Conservation (phyloP, 2,329 filamentous ascomycete species). For the Chaetothyriales sp. region DNA sequence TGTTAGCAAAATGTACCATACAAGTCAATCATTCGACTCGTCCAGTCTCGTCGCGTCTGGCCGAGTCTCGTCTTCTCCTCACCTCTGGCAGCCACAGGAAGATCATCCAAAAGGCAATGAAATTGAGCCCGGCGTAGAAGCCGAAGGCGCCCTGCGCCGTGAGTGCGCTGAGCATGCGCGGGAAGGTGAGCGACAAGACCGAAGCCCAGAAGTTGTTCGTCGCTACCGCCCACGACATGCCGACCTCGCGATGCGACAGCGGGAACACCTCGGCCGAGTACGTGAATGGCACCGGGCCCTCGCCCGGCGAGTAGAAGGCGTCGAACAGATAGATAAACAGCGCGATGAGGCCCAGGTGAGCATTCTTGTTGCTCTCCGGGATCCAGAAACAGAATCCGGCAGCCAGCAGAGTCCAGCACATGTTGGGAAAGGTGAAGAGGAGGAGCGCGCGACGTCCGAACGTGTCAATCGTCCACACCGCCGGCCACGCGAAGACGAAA, state of each 20-base stretch:
- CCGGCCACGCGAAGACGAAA: conserved; percentile 52
- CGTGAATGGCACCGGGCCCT: conserved; percentile 52
- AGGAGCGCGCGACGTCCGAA: conserved; percentile 53
- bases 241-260: conserved; percentile 44
- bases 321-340: conserved; percentile 33
- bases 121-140: conserved; percentile 43
- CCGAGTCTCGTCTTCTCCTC: too few species aligned
- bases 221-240: conserved; percentile 33
- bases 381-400: conserved; percentile 42
- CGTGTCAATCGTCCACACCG: conserved; percentile 47
- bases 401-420: conserved; percentile 41
- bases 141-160: conserved; percentile 43
- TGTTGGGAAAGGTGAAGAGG: conserved; percentile 51
- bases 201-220: conserved; percentile 37
- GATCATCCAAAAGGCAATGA: conserved; percentile 49
- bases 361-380: conserved; percentile 25
- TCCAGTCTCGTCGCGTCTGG: too few species aligned
- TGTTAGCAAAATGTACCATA: neutral
- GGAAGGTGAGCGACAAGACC: conserved; percentile 38
- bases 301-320: conserved; percentile 40
- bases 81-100: conserved; percentile 41
- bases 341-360: conserved; percentile 29
- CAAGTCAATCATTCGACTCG: too few species aligned
- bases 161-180: conserved; percentile 34
- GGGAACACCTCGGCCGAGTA: conserved; percentile 56